These are phyloP conservation scores for Metroxylon sagu DNA, from an alignment of 176 grass and related monocot genomes.

Conservation along the genomic window DNA sequence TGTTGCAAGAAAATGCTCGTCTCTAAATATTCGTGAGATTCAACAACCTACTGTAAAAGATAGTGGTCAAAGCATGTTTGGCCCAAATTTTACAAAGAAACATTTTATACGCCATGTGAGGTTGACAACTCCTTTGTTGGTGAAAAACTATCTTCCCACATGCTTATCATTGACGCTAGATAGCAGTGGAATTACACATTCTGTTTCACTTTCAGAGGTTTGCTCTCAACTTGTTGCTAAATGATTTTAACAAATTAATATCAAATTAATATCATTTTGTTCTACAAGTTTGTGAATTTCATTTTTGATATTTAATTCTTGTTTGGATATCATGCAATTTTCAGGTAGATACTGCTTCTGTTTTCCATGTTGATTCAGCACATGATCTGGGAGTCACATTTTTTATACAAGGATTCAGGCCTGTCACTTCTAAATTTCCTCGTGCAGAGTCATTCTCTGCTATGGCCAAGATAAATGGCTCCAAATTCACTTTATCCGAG, in stretches of 20 bases:
- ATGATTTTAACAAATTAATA: too few species aligned
- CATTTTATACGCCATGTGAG: conserved; percentile 74
- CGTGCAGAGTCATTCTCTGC: conserved; percentile 74
- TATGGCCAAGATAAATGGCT: conserved; percentile 53
- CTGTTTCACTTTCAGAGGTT: conserved; percentile 71
- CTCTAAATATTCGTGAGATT: conserved; percentile 30
- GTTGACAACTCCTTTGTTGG: conserved; percentile 65
- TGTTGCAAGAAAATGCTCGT: conserved; percentile 29
- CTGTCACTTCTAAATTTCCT: conserved; percentile 56
- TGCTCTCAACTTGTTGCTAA: conserved; percentile 5
- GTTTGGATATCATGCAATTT: background rate
- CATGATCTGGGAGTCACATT: conserved; percentile 83
- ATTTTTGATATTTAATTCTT: too few species aligned
- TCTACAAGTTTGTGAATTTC: too few species aligned
- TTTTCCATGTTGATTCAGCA: conserved; percentile 76
- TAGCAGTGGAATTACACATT: conserved; percentile 54
- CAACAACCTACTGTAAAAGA: conserved; percentile 15
- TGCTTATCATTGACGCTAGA: conserved; percentile 73
- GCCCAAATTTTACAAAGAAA: conserved; percentile 36
- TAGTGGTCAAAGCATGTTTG: conserved; percentile 29
- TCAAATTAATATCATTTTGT: too few species aligned
- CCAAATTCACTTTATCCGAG: conserved; percentile 62
- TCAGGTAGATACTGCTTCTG: conserved; percentile 62
- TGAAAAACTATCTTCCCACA: conserved; percentile 89
- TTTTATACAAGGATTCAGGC: conserved; percentile 59